These are phyloP conservation scores for Dryas drummondii DNA, from an alignment of 306 rosid species.

Conservation along the genomic window DNA sequence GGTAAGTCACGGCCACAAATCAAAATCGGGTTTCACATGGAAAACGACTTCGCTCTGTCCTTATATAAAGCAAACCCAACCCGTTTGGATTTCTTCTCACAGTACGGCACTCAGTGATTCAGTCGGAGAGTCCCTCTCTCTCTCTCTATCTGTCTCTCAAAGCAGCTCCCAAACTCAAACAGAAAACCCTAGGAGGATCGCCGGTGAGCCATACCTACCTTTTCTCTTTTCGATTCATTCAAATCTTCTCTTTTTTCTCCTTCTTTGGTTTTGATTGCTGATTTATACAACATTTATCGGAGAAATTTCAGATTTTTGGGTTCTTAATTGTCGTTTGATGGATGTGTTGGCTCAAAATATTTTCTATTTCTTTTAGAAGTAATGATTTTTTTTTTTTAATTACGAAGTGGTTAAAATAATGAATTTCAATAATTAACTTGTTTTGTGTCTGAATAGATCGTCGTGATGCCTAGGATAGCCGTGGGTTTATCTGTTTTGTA, in stretches of 20 bases:
- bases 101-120: background rate
- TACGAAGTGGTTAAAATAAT: background rate
- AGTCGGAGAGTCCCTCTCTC: background rate
- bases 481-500: background rate
- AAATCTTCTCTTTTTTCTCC: background rate
- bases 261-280: background rate
- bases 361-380: background rate
- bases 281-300: background rate
- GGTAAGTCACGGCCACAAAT: constrained; percentile 12
- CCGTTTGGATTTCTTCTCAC: background rate
- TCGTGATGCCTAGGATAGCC: background rate
- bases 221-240: background rate
- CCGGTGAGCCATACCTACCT: constrained; percentile 7
- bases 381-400: background rate
- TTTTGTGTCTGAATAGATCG: background rate
- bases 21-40: background rate
- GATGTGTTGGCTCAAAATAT: background rate
- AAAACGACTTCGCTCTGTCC: background rate
- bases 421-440: background rate
- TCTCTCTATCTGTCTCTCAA: background rate
- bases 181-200: constrained; percentile 12
- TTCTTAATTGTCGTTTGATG: background rate
- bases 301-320: background rate
- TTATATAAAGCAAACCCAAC: background rate
- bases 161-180: background rate